Evolutionary conservation across 768 basidiomycete species (phyloP).

Genomic region (Boletus tylopilopsis): DNA sequence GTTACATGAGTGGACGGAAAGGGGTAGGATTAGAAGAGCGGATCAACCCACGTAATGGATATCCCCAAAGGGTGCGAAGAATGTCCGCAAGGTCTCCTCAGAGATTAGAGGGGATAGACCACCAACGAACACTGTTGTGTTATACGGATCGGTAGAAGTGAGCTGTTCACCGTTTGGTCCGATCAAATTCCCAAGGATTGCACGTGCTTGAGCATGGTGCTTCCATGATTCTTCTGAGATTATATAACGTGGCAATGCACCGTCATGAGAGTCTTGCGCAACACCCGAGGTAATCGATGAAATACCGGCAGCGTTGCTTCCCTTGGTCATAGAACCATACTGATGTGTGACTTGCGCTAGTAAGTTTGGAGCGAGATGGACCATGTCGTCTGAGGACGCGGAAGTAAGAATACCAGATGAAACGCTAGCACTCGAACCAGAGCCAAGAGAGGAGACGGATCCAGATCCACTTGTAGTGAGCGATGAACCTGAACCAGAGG

Average conservation of each 20-base stretch:
- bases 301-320: slow-evolving; percentile 23
- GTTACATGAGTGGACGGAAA: slow-evolving; percentile 1
- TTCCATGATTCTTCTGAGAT: slow-evolving; percentile 79
- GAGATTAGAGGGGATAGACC: slow-evolving; percentile 84
- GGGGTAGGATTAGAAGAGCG: neutral
- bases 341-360: slow-evolving; percentile 49
- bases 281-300: slow-evolving; percentile 33
- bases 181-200: slow-evolving; percentile 77
- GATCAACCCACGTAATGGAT: slow-evolving; percentile 75
- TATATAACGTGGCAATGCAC: slow-evolving; percentile 48
- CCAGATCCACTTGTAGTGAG: slow-evolving; percentile 43
- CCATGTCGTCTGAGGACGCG: slow-evolving; percentile 50
- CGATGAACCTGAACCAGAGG: slow-evolving; percentile 46
- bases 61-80: slow-evolving; percentile 90
- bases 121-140: slow-evolving; percentile 94
- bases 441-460: slow-evolving; percentile 50
- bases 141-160: slow-evolving; percentile 90
- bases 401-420: slow-evolving; percentile 51
- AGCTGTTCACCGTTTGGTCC: slow-evolving; percentile 85
- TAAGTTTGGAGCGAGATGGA: slow-evolving; percentile 43
- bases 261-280: slow-evolving; percentile 42
- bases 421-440: slow-evolving; percentile 42
- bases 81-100: slow-evolving; percentile 87
- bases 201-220: slow-evolving; percentile 78
- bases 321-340: slow-evolving; percentile 37